These are phyloP conservation scores for Daldinia eschscholtzii DNA, from an alignment of 2,329 filamentous ascomycete genomes.

Conservation along the genomic window DNA sequence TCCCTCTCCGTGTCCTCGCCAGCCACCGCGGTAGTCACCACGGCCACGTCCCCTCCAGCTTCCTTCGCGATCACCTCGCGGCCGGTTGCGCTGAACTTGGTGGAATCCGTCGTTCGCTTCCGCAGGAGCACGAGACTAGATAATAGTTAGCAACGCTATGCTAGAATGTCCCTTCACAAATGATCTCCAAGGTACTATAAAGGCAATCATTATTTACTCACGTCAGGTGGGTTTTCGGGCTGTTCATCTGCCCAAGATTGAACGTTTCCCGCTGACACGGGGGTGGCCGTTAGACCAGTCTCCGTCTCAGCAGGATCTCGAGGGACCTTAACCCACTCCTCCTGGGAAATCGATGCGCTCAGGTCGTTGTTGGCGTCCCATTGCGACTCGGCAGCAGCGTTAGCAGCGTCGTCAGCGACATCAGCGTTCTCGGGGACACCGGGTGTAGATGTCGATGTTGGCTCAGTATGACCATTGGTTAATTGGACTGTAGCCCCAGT, in stretches of 20 bases:
- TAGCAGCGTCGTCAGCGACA: slow-evolving; percentile 66
- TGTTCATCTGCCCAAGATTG: slow-evolving; percentile 89
- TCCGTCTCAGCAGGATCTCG: slow-evolving; percentile 82
- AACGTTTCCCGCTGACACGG: slow-evolving; percentile 65
- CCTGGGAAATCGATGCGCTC: slow-evolving; percentile 63
- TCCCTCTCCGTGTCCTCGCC: slow-evolving; percentile 48
- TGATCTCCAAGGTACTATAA: background rate
- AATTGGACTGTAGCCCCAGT: slow-evolving; percentile 56
- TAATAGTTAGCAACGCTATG: slow-evolving; percentile 34
- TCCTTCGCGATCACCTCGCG: slow-evolving; percentile 50
- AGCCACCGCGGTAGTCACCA: slow-evolving; percentile 51
- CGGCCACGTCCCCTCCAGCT: slow-evolving; percentile 50
- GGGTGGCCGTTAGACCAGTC: slow-evolving; percentile 71
- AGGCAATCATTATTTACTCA: slow-evolving; percentile 50
- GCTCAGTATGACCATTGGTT: slow-evolving; percentile 61
- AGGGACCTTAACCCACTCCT: slow-evolving; percentile 82
- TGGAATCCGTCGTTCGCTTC: slow-evolving; percentile 53
- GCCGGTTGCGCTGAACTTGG: slow-evolving; percentile 52
- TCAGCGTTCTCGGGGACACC: slow-evolving; percentile 64
- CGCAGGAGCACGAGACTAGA: slow-evolving; percentile 42
- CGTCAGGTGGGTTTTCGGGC: slow-evolving; percentile 65
- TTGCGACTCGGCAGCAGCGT: slow-evolving; percentile 73
- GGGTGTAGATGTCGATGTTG: slow-evolving; percentile 47
- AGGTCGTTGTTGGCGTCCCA: slow-evolving; percentile 69
- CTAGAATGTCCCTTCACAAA: slow-evolving; percentile 3